Evolutionary conservation across 2,329 filamentous ascomycete genomes (phyloP).

Genomic region (Pseudogymnoascus sp.): DNA sequence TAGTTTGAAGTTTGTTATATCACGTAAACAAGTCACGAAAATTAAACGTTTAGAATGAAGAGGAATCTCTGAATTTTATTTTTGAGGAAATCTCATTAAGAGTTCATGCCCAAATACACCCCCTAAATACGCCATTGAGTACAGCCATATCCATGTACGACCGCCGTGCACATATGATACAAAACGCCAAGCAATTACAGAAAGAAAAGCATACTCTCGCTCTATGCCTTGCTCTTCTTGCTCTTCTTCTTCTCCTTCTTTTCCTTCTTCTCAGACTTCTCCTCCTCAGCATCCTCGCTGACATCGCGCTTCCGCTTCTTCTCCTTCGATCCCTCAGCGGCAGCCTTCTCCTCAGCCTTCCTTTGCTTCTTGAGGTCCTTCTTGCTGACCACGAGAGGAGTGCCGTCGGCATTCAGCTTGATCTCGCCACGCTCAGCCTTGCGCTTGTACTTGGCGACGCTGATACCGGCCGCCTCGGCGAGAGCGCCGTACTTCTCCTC

Average conservation of each 20-base stretch:
- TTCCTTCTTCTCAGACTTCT: constrained; percentile 50
- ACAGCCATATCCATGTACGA: constrained; percentile 11
- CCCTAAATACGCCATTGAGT: constrained; percentile 10
- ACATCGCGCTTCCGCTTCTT: constrained; percentile 63
- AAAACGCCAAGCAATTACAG: constrained; percentile 15
- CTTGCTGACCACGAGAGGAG: constrained; percentile 61
- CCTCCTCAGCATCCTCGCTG: constrained; percentile 38
- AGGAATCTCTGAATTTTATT: constrained; percentile 10
- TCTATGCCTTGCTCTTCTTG: constrained; percentile 36
- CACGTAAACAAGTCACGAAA: neutral
- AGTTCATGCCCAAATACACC: constrained; percentile 11
- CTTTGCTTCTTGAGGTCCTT: constrained; percentile 68
- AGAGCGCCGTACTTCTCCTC: constrained; percentile 38
- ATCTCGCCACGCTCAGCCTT: constrained; percentile 73
- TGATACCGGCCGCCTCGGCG: constrained; percentile 60
- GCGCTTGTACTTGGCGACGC: constrained; percentile 68
- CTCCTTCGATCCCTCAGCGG: constrained; percentile 35
- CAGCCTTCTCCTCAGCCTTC: constrained; percentile 48
- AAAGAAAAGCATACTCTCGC: constrained; percentile 8
- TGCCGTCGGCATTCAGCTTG: constrained; percentile 56
- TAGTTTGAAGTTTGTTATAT: neutral
- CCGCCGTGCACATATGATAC: constrained; percentile 18
- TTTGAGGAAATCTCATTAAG: constrained; percentile 10
- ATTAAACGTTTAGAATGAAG: neutral
- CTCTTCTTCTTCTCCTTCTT: constrained; percentile 49